Evolutionary conservation across 2,329 filamentous ascomycete species (phyloP).

Genomic region (Xenoacremonium recifei): DNA sequence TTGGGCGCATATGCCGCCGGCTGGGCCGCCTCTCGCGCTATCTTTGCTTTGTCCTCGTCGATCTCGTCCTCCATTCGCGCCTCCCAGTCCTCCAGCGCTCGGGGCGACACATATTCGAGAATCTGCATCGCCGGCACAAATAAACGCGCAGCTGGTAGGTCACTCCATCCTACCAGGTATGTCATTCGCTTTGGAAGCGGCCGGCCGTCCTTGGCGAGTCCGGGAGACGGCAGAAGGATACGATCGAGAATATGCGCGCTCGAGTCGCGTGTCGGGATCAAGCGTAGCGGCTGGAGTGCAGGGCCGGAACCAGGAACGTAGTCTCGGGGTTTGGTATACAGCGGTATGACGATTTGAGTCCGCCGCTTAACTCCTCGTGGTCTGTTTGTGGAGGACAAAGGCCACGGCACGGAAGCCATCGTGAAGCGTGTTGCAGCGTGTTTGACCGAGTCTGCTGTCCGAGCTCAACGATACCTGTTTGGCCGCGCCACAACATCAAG

Average conservation of each 20-base stretch:
- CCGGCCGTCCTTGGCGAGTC: constrained; percentile 31
- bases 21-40: constrained; percentile 23
- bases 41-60: constrained; percentile 36
- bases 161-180: constrained; percentile 55
- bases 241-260: constrained; percentile 58
- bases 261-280: constrained; percentile 48
- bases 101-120: constrained; percentile 58
- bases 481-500: constrained; percentile 6
- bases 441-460: constrained; percentile 7
- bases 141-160: constrained; percentile 48
- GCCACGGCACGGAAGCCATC: constrained; percentile 12
- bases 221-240: constrained; percentile 42
- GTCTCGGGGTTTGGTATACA: constrained; percentile 17
- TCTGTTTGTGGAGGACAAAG: constrained; percentile 9
- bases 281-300: constrained; percentile 43
- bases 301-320: constrained; percentile 50
- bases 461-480: constrained; percentile 4
- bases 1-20: constrained; percentile 8
- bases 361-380: constrained; percentile 8
- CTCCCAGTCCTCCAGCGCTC: constrained; percentile 57
- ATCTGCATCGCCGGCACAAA: constrained; percentile 47
- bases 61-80: constrained; percentile 41
- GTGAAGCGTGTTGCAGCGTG: constrained; percentile 14
- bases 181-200: constrained; percentile 44
- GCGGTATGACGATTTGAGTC: constrained; percentile 16